Base-by-base conservation (phyloP, 768 basidiomycete genomes). In the Lentinula raphanica region DNA sequence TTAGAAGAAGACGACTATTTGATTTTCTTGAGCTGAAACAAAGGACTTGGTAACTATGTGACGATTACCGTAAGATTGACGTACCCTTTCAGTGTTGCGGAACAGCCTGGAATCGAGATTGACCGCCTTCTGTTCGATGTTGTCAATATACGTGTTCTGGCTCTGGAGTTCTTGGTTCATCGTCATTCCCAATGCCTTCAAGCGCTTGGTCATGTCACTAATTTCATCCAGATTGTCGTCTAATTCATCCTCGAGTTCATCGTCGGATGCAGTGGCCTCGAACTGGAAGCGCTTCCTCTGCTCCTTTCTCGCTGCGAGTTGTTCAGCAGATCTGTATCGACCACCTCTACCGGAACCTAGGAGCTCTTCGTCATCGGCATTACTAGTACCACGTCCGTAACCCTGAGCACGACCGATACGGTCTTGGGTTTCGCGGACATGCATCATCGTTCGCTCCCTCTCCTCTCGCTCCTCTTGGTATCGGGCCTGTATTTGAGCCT, bases 391-490 rank as follows among this genome's bases (percentile, higher is more conserved):
- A 11, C 75, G 77, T 19, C 81, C 87, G 62, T 87, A 89, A 3
- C 83, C 81, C 32, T 79, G 72, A 2, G 91, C 94, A 44, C 75
- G 79, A 29, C 91, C 92, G 59, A 98, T 77, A 62, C 94, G 87
- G 64, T 89, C 86, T 66, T 97, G 92, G 15, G 87, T 86, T 12
- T 95, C 92, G 56, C 90, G 82, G 59, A 95, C 86, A 65, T 96
- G 93, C 73, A 79, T 72, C 81, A 94, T 87, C 5, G 87, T 86
- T 65, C 87, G 87, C 76, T 95, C 92, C 49, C 93, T 84, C 64
- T 93, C 90, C 6, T 77, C 70, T 25, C 88, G 84, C 66, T 98
- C 94, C 25, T 93, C 90, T 8, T 93, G 88, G 66, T 95, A 95
- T 13, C 94, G 92, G 49, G 84, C 74, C 70, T 86, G 83, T 23